Evolutionary conservation across 75 land plant species (phyloP), one percentile per base, ranked within the genome.

Genomic region (Selaginella tamariscina): DNA sequence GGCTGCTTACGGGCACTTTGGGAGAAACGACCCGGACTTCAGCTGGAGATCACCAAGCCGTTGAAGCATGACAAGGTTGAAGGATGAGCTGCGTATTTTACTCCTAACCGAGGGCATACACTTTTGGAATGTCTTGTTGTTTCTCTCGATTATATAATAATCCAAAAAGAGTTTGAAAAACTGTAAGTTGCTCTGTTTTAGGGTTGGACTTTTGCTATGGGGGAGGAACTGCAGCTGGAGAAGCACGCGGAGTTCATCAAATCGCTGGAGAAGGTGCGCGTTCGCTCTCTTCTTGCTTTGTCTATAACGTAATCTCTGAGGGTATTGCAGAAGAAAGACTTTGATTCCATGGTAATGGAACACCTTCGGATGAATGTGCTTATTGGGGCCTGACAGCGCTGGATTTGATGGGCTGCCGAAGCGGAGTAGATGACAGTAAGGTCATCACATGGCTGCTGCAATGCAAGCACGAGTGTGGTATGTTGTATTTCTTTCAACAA

Each of bases 381-480:
- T 94, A 90, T 72, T 94, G 98, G 98, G 98, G 98, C 2, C 78
- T 94, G 70, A 83, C 91, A 15, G 74, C 91, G 0, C 73, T 94
- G 27, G 88, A 90, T 73, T 32, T 94, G 9, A 73, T 94, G 65
- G 84, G 81, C 24, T 78, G 74, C 70, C 84, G 89, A 31, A 76
- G 56, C n/a, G 72, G 73, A 29, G 85, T 94, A 55, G 82, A 87
- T 74, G 32, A 27, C 27, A 79, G 82, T 2, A 83, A 75, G 24
- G 78, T 94, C 56, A 71, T 90, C 44, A 71, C 85, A 24, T 94
- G 98, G 98, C 60, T 94, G 24, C 31, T 89, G 79, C 29, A 77
- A 56, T 90, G 98, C 66, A 85, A 84, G 67, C 77, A 94, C 72
- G 86, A 85, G 18, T 85, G 78, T 62, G 88, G 95, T 89, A 23